These are phyloP conservation scores for Acacia acuminata DNA, from an alignment of 306 rosid species.

Conservation along the genomic window DNA sequence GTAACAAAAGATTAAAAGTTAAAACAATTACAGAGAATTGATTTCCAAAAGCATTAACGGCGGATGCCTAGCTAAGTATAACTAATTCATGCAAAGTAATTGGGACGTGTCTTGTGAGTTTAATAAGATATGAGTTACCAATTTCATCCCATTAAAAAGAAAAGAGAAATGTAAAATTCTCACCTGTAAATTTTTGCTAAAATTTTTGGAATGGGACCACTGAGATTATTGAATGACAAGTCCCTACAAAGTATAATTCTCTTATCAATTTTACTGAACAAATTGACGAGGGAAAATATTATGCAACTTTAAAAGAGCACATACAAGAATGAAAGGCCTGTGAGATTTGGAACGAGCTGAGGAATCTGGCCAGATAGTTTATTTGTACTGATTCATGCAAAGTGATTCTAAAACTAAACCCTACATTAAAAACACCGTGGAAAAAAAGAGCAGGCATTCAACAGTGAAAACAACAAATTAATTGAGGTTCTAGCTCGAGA, in stretches of 20 bases:
- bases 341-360: constrained; percentile 73
- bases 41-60: background rate
- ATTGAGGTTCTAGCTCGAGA: background rate
- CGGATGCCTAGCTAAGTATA: background rate
- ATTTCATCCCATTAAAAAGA: background rate
- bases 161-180: constrained; percentile 5
- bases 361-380: constrained; percentile 82
- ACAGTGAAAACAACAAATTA: background rate
- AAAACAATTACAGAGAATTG: background rate
- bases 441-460: background rate
- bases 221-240: constrained; percentile 88
- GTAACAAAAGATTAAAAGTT: constrained; percentile 10
- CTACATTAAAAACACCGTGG: constrained; percentile 35
- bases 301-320: constrained; percentile 30
- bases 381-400: constrained; percentile 51
- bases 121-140: background rate
- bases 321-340: constrained; percentile 81
- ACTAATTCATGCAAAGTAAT: background rate
- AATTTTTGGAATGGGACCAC: constrained; percentile 88
- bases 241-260: constrained; percentile 53
- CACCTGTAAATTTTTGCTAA: constrained; percentile 90
- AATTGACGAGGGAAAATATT: constrained; percentile 11
- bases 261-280: constrained; percentile 19
- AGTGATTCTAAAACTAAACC: constrained; percentile 25
- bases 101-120: background rate